phyloP scores from a whole-genome alignment of 805 yeast genomes.

The Jamesozyma jinghongensis region DNA sequence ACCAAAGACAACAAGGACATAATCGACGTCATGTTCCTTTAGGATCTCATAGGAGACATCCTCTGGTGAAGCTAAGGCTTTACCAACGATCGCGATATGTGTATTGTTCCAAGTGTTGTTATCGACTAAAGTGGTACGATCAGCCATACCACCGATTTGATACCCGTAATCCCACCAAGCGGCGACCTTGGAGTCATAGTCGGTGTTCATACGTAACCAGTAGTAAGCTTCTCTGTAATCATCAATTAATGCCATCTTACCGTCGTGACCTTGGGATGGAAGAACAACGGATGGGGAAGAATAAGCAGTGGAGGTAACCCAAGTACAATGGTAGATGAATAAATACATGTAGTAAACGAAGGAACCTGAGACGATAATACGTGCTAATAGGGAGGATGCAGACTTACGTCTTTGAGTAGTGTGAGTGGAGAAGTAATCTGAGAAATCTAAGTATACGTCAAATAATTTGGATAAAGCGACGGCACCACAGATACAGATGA shows the following conservation, averaged over 20 bases:
- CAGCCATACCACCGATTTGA: constrained; percentile 99
- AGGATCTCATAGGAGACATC: constrained; percentile 82
- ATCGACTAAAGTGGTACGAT: constrained; percentile 94
- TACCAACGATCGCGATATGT: constrained; percentile 98
- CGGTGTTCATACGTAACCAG: constrained; percentile 97
- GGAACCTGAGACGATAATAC: constrained; percentile 51
- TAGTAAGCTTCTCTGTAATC: constrained; percentile 98
- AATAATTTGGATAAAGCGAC: constrained; percentile 77
- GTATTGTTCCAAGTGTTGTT: constrained; percentile 99
- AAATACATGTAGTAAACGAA: constrained; percentile 65
- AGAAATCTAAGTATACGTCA: constrained; percentile 69
- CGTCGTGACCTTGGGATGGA: constrained; percentile 73
- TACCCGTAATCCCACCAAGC: constrained; percentile 99
- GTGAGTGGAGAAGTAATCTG: constrained; percentile 11
- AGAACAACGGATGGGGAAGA: constrained; percentile 97
- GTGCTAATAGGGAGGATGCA: constrained; percentile 40
- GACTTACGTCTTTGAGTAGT: constrained; percentile 12
- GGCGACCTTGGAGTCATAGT: constrained; percentile 91
- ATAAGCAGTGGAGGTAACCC: constrained; percentile 94
- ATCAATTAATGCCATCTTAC: constrained; percentile 76
- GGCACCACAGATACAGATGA: constrained; percentile 89
- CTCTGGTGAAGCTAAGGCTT: constrained; percentile 89
- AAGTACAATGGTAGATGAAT: constrained; percentile 90
- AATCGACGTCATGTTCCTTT: constrained; percentile 89
- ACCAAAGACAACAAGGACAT: constrained; percentile 87